Base-by-base conservation (phyloP, 805 yeast genomes). In the Metschnikowia gelsemii region DNA sequence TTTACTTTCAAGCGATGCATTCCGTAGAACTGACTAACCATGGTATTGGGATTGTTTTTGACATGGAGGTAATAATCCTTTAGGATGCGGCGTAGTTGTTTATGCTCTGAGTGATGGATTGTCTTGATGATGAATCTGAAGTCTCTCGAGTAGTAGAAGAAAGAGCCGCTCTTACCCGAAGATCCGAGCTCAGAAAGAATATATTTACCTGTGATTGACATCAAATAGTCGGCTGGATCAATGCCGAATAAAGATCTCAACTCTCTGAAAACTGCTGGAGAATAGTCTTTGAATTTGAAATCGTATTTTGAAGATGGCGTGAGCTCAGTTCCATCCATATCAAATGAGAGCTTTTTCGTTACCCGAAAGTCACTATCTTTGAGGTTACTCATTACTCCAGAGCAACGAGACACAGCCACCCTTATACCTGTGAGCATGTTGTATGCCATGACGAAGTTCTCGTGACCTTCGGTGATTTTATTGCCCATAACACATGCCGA, bases 341-440 rank as follows among this genome's bases (percentile, higher is more conserved):
- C 95, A 63, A 93, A 95, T 13, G 93, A 84, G 41, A 91, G 70
- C 61, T 93, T 91, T 52, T 87, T 84, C 18, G 80, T 79, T 8
- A 78, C 67, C 24, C 64, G 68, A 60, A 90, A 93, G 59, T 91
- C 96, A 12, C 68, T 73, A 36, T 80, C 83, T 1, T 73, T 75
- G 30, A 93, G 66, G 14, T 84, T 82, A 40, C 84, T 78, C 77
- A 87, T 85, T 8, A 84, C 73, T 26, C 95, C 95, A 0, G 96
- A 87, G 55, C 95, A 84, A 43, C 96, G 72, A 3, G 96, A 87
- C 0, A 93, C 98, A 0, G 97, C 90, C 7, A 89, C 95, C 43
- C 99, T 75, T 34, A 93, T 93, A 2, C 99, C 99, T 0, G 98
- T 90, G 43, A 95, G 75, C 97, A 93, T 91, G 62, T 91, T 89